Conservation (phyloP, 208 protist species). For the Acanthamoeba lenticulata region DNA sequence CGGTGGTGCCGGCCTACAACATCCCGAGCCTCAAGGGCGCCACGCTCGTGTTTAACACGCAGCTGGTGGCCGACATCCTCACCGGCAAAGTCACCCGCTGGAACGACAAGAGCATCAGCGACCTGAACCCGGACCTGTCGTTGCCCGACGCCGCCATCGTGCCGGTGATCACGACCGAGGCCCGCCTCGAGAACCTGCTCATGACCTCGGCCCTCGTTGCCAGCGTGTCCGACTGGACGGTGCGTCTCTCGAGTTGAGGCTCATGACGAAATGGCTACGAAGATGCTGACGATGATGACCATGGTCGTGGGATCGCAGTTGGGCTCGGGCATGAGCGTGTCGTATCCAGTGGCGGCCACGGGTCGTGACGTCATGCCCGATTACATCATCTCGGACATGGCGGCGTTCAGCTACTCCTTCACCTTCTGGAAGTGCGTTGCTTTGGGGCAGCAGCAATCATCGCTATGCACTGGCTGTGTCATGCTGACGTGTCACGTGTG, state of each 20-base stretch:
- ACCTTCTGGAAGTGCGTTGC: neutral
- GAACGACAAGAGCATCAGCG: conserved; percentile 23
- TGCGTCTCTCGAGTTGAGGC: no score
- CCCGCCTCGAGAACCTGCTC: neutral
- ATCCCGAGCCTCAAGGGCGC: neutral
- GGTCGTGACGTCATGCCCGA: neutral
- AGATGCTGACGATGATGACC: no score
- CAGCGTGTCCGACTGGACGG: neutral
- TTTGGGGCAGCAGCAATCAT: neutral
- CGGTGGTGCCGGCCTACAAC: neutral
- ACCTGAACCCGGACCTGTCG: neutral
- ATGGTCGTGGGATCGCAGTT: neutral
- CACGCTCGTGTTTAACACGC: neutral
- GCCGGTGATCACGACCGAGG: neutral
- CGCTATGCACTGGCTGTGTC: neutral
- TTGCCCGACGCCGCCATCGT: conserved; percentile 7
- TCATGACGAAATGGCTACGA: no score
- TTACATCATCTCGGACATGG: neutral
- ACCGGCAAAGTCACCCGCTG: neutral
- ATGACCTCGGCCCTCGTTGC: neutral
- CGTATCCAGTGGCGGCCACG: neutral
- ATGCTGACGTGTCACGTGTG: neutral
- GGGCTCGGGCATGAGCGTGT: neutral
- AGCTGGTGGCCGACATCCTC: neutral
- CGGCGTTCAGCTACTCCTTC: neutral